These are phyloP conservation scores for Dactylonectria estremocensis DNA, from an alignment of 2,329 filamentous ascomycete species.

Conservation along the genomic window DNA sequence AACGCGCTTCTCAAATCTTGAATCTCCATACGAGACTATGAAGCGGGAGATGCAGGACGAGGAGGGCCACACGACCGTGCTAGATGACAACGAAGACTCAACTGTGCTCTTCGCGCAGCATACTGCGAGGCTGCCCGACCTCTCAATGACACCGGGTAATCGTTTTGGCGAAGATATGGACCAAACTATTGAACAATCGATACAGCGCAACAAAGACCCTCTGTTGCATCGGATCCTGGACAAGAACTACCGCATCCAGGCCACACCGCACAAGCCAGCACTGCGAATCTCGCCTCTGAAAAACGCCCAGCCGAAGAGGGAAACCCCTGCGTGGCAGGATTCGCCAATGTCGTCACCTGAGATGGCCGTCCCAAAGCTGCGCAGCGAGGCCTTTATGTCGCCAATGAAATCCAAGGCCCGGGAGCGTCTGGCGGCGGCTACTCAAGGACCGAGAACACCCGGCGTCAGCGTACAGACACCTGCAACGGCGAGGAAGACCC, in stretches of 20 bases:
- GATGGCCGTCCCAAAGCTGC: constrained; percentile 84
- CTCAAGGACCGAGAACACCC: constrained; percentile 75
- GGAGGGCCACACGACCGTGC: constrained; percentile 54
- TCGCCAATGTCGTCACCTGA: constrained; percentile 82
- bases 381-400: constrained; percentile 88
- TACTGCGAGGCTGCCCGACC: constrained; percentile 71
- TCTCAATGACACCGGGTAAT: constrained; percentile 73
- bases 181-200: constrained; percentile 53
- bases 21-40: constrained; percentile 83
- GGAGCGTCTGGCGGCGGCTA: constrained; percentile 60
- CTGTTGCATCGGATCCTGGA: constrained; percentile 93
- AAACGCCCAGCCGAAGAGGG: constrained; percentile 54
- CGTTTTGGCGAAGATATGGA: constrained; percentile 52
- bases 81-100: constrained; percentile 60
- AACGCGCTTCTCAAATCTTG: constrained; percentile 74
- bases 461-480: constrained; percentile 92
- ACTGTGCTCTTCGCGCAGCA: constrained; percentile 67
- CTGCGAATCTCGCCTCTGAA: constrained; percentile 64
- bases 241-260: constrained; percentile 94
- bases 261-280: constrained; percentile 81
- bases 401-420: constrained; percentile 69
- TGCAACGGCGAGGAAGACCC: constrained; percentile 62
- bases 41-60: constrained; percentile 75
- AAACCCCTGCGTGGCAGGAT: constrained; percentile 64
- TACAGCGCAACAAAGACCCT: constrained; percentile 73